Conservation (phyloP, 176 grass and related monocot genomes). For the Olyra latifolia region DNA sequence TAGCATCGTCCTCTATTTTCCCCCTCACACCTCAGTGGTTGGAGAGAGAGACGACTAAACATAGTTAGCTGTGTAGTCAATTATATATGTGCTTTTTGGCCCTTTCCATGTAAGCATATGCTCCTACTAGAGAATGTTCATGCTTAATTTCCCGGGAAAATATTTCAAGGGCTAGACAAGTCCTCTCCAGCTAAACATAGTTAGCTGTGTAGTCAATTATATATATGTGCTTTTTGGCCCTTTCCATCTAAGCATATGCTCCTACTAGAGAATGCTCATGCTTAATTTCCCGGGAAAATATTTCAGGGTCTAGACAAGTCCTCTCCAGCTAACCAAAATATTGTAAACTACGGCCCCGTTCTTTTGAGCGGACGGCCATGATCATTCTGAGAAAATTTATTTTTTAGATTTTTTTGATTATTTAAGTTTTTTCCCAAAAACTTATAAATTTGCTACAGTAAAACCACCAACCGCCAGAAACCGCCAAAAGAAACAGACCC, state of each 20-base stretch:
- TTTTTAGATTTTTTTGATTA: no score
- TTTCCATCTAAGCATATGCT: not conserved
- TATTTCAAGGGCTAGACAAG: not conserved
- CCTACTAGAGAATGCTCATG: constrained; percentile 29
- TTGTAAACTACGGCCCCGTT: no score
- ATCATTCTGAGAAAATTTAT: no score
- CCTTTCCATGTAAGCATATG: not conserved
- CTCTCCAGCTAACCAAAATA: not conserved
- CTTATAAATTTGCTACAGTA: no score
- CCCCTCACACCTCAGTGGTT: constrained; percentile 29
- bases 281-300: not conserved
- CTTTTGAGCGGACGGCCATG: no score
- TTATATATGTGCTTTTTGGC: not conserved
- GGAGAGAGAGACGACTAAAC: not conserved
- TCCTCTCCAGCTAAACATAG: not conserved
- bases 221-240: not conserved
- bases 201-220: constrained; percentile 20
- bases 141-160: not conserved
- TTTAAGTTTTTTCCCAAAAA: no score
- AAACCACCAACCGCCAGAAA: no score
- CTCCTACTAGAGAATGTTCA: constrained; percentile 31
- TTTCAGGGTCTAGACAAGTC: not conserved
- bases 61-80: constrained; percentile 22
- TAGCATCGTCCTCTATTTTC: not conserved
- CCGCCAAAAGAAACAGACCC: no score